phyloP scores from a whole-genome alignment of 805 yeast genomes.

The Komagataella pseudopastoris region DNA sequence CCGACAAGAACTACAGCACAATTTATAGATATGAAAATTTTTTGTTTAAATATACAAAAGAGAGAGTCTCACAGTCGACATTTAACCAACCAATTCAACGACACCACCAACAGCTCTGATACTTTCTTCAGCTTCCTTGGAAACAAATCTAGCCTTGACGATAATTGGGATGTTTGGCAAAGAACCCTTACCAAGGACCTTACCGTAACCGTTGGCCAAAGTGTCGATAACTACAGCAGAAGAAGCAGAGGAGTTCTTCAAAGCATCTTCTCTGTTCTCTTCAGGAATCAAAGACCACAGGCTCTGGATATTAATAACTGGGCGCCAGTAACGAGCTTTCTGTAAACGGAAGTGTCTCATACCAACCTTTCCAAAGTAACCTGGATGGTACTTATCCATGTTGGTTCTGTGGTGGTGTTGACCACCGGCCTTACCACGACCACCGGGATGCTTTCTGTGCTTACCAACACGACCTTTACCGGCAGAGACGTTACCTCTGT shows the following conservation, averaged over 20 bases:
- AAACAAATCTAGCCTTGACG: conserved; percentile 98
- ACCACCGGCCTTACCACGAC: conserved; percentile 99
- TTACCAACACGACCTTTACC: conserved; percentile 99
- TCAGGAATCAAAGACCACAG: conserved; percentile 94
- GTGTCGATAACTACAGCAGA: conserved; percentile 99
- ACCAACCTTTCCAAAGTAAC: conserved; percentile 99
- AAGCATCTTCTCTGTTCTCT: conserved; percentile 89
- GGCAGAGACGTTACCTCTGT: conserved; percentile 99
- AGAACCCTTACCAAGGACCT: conserved; percentile 98
- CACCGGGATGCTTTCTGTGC: conserved; percentile 99
- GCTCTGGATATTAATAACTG: conserved; percentile 95
- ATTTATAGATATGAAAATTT: not conserved
- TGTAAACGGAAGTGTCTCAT: conserved; percentile 99
- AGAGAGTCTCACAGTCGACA: conserved; percentile 2
- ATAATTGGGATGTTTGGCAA: conserved; percentile 97
- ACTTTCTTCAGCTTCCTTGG: conserved; percentile 98
- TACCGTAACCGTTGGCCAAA: conserved; percentile 99
- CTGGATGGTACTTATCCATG: conserved; percentile 99
- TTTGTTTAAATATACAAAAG: not conserved
- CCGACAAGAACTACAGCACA: not conserved
- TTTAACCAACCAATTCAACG: conserved; percentile 96
- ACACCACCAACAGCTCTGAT: conserved; percentile 99
- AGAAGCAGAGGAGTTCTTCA: conserved; percentile 68
- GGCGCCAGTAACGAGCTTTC: conserved; percentile 91
- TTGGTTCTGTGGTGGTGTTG: conserved; percentile 99